Evolutionary conservation across 2,329 filamentous ascomycete species (phyloP), one percentile per base, ranked within the genome.

Genomic region (Cladophialophora yegresii): DNA sequence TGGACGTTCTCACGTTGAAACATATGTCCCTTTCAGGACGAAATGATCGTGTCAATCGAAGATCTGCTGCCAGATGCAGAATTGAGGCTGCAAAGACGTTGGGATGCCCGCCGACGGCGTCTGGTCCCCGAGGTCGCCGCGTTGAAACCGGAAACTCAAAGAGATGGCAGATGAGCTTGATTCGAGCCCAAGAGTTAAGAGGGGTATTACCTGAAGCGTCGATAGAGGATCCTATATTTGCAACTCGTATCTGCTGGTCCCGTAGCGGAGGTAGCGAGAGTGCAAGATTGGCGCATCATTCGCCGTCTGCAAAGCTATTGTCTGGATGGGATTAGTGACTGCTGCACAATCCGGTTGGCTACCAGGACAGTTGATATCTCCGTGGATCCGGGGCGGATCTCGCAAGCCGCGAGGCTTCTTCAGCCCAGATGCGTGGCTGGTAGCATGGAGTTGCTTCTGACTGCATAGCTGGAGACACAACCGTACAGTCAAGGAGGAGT

Each of bases 311-410:
- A 51, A 20, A 50, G 28, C 45, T 58, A 60, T 64, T 50, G 56
- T 28, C 62, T 43, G n/a, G 54, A 64, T 57, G 51, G 43, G 36
- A 58, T 64, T 64, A 64, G 58, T n/a, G 3, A 16, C 7, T 4
- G 45, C 58, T 64, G 62, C 62, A 61, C 57, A 57, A 64, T 61
- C 62, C 62, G 58, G 54, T 55, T 64, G 62, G 62, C 58, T 57
- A 53, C 51, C 51, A 32, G 26, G 47, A 20, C 36, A n/a, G 7
- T 16, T 50, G 47, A 50, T 28, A 50, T 50, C 47, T 23, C 20
- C 20, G 8, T 50, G 47, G 10, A 22, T 50, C 47, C 36, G 36
- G 36, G 36, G 36, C 36, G 36, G 36, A 43, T 43, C 16, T 16
- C 36, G 36, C 36, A 43, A n/a, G 36, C 16, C 36, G 36, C 16